Evolutionary conservation across 345 rosid genomes (phyloP), one percentile per base, ranked within the genome.

Genomic region (Eucalyptus rudis): DNA sequence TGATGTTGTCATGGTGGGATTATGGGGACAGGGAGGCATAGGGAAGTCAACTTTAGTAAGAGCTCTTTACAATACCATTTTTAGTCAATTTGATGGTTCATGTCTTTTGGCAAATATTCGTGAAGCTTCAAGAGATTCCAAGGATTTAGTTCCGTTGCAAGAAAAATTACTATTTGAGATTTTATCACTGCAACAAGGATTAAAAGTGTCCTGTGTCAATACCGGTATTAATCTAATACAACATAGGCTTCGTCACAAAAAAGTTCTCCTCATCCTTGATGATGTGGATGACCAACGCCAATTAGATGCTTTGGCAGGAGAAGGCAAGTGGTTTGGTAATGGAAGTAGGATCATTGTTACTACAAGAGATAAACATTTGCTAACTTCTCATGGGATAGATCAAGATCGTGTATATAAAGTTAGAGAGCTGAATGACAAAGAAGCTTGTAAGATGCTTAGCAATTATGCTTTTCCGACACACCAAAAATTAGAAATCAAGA

Each of bases 111-210:
- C 2, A 58, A 25, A 58, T 58, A n/a, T 58, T 25, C n/a, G n/a
- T 25, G n/a, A 25, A 58, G 13, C 13, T 25, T 58, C 2, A 1
- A 58, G 25, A 58, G n/a, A 4, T 58, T 10, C 13, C 7, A 58
- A 1, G 14, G 64, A 2, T 25, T 4, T 58, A 25, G 64, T 58
- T 4, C 1, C 7, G 4, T 10, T 58, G 64, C 64, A 58, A 58
- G 2, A 58, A 2, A 10, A 10, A 58, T 58, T 58, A 58, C 14
- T 58, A 10, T 2, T 1, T 0, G 14, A 58, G 0, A 0, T 58
- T 2, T 58, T 58, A 25, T 1, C 29, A 25, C 0, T 0, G 1
- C 12, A 58, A 25, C 1, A 58, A 0, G 0, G 2, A 10, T 58
- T 25, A 6, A 3, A 2, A 25, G 64, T 58, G 1, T 4, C 64